Base-by-base conservation (phyloP, 139 green algal species). In the Chlamydomonas asymmetrica region DNA sequence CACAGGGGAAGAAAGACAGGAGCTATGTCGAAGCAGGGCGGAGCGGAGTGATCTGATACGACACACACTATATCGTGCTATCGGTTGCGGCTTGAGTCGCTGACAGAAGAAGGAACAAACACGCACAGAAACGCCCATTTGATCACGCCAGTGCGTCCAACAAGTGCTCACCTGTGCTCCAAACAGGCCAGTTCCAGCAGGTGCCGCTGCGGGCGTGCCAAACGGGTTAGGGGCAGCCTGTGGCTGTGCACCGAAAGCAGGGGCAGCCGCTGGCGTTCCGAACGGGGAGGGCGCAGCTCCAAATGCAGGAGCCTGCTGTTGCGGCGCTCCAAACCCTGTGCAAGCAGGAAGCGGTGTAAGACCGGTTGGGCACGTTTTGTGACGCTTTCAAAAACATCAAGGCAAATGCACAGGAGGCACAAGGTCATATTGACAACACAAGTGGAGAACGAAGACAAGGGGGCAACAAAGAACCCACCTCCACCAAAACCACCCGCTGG, bases 221-320 rank as follows among this genome's bases (percentile, higher is more conserved):
- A 78, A 78, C 0, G 69, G 69, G 7, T 35, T 54, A n/a, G 69
- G 62, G 37, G 76, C 69, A 10, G 40, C 70, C 38, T 78, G 63
- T 13, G 71, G 23, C 43, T 62, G 59, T 3, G 71, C 71, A 29
- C 70, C 70, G 10, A 76, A 76, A 2, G 70, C 70, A 20, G 70
- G 70, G n/a, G 70, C 70, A 52, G 45, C 45, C 45, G 45, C 13
- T 2, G 41, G 70, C n/a, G n/a, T n/a, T n/a, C n/a, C n/a, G n/a
- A n/a, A n/a, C n/a, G n/a, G n/a, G n/a, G n/a, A n/a, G n/a, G n/a
- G n/a, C n/a, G n/a, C n/a, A n/a, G n/a, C n/a, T n/a, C n/a, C n/a
- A n/a, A n/a, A n/a, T n/a, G n/a, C n/a, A n/a, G n/a, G n/a, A n/a
- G n/a, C n/a, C 70, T 76, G 70, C 70, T 67, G 70, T 18, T 57